phyloP scores from a whole-genome alignment of 2,329 filamentous ascomycete genomes.

The Elsinoe australis region DNA sequence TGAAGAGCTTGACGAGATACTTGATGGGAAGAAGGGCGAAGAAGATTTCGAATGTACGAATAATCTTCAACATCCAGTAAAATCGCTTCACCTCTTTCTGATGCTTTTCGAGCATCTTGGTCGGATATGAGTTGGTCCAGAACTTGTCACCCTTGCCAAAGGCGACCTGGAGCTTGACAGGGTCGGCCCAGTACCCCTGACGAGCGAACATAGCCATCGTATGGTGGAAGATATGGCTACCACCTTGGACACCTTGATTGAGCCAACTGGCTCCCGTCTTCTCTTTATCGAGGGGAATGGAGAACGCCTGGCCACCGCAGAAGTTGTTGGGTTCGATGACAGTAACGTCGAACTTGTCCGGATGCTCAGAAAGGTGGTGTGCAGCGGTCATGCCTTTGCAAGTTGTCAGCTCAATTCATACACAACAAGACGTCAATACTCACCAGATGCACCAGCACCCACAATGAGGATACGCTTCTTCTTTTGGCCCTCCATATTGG shows the following conservation, averaged over 20 bases:
- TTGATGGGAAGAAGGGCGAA: conserved; percentile 56
- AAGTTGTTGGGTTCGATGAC: conserved; percentile 53
- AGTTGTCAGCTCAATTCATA: too few relatives aligned
- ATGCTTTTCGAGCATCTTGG: conserved; percentile 49
- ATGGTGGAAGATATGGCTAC: conserved; percentile 59
- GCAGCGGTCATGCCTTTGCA: conserved; percentile 53
- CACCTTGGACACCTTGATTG: conserved; percentile 58
- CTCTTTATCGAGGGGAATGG: conserved; percentile 48
- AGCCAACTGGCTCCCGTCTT: conserved; percentile 53
- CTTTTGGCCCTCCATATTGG: conserved; percentile 31
- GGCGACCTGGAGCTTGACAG: conserved; percentile 54
- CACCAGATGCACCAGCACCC: conserved; percentile 57
- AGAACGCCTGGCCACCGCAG: conserved; percentile 55
- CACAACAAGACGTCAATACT: too few relatives aligned
- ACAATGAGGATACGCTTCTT: conserved; percentile 50
- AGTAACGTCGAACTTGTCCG: conserved; percentile 58
- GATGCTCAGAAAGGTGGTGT: conserved; percentile 57
- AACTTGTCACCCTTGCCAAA: conserved; percentile 57
- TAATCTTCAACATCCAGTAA: conserved; percentile 47
- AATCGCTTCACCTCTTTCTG: conserved; percentile 50
- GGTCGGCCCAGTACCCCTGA: conserved; percentile 49
- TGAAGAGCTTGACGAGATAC: conserved; percentile 57
- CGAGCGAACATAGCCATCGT: conserved; percentile 57
- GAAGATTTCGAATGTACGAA: conserved; percentile 53
- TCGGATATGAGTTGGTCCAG: conserved; percentile 60